Evolutionary conservation across 805 yeast genomes (phyloP).

Genomic region (Millerago galiae): DNA sequence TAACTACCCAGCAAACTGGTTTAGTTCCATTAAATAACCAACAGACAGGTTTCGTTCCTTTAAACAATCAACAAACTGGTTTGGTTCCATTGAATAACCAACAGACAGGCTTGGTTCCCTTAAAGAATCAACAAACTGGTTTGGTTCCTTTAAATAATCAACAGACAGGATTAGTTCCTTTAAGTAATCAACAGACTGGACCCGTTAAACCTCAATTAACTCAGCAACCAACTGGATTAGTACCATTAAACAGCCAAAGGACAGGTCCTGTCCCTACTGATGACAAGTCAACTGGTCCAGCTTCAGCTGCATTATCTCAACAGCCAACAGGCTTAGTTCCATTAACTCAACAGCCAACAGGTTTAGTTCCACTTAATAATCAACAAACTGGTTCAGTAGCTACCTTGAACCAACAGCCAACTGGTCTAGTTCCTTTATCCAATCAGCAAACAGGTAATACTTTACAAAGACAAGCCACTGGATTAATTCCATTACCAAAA

Average conservation of each 20-base stretch:
- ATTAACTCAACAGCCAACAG: slow-evolving; percentile 56
- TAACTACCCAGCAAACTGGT: slow-evolving; percentile 61
- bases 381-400: slow-evolving; percentile 26
- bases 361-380: slow-evolving; percentile 32
- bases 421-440: slow-evolving; percentile 27
- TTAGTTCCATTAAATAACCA: slow-evolving; percentile 26
- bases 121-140: not conserved
- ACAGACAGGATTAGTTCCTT: slow-evolving; percentile 12
- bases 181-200: slow-evolving; percentile 15
- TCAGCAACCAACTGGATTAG: slow-evolving; percentile 43
- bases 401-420: slow-evolving; percentile 28
- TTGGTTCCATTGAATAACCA: slow-evolving; percentile 13
- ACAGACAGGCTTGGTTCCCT: slow-evolving; percentile 26
- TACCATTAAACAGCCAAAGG: slow-evolving; percentile 29
- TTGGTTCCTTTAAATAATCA: not conserved
- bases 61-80: not conserved
- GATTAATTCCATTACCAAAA: slow-evolving; percentile 22
- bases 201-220: not conserved
- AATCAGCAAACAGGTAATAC: slow-evolving; percentile 12
- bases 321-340: slow-evolving; percentile 28
- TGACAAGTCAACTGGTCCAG: slow-evolving; percentile 24
- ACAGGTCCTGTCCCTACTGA: slow-evolving; percentile 24
- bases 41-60: slow-evolving; percentile 9
- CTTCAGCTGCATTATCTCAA: not conserved
- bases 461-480: slow-evolving; percentile 33